Conservation (phyloP, 495 filamentous ascomycete species). For the Aspergillus heteromorphus region DNA sequence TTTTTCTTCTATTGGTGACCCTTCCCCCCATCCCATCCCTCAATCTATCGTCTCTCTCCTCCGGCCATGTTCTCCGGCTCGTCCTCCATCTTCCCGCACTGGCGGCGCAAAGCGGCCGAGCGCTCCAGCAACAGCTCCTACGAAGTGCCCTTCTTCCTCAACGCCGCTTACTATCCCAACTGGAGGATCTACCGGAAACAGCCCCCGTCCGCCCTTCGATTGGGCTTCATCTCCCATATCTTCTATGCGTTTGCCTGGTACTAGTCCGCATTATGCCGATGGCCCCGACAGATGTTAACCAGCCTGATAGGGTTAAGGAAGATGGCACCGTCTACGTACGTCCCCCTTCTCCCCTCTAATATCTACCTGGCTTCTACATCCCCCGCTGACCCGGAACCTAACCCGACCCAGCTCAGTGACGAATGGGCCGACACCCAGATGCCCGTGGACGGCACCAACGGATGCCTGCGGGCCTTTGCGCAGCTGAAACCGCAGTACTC, state of each 20-base stretch:
- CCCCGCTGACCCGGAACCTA: constrained; percentile 12
- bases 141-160: constrained; percentile 45
- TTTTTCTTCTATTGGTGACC: background rate
- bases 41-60: background rate
- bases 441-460: constrained; percentile 69
- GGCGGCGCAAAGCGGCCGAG: constrained; percentile 24
- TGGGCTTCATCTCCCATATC: constrained; percentile 65
- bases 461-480: constrained; percentile 70
- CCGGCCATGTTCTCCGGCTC: constrained; percentile 17
- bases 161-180: constrained; percentile 90
- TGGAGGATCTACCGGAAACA: constrained; percentile 73
- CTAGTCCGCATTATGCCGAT: constrained; percentile 8
- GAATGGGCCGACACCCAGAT: constrained; percentile 80
- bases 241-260: constrained; percentile 86
- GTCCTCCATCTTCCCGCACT: constrained; percentile 22
- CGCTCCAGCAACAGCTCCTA: constrained; percentile 27
- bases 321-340: constrained; percentile 78
- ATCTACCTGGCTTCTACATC: no score
- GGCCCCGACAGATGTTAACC: constrained; percentile 18
- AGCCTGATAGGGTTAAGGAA: constrained; percentile 56
- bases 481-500: constrained; percentile 68
- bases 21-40: background rate
- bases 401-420: constrained; percentile 64
- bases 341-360: background rate
- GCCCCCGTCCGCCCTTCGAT: constrained; percentile 70